Conservation (phyloP, 441 rosid genomes). For the Viola pubescens region DNA sequence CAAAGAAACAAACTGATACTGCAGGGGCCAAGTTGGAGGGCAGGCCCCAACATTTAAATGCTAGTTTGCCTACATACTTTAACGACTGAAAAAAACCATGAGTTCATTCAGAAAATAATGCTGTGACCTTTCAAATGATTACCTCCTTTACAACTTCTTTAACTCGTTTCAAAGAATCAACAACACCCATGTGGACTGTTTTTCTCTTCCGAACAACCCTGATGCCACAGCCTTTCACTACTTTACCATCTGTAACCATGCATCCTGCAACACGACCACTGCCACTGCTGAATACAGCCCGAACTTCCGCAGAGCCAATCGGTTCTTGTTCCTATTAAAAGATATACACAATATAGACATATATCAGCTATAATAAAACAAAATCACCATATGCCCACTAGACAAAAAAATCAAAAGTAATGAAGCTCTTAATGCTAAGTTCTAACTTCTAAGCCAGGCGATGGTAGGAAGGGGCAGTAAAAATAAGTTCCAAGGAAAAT, state of each 20-base stretch:
- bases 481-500: too few species aligned
- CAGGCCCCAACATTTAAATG: background rate
- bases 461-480: too few species aligned
- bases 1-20: background rate
- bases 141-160: slow-evolving; percentile 96
- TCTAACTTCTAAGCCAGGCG: too few species aligned
- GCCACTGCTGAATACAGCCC: slow-evolving; percentile 92
- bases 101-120: too few species aligned
- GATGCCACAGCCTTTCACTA: slow-evolving; percentile 80
- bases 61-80: background rate
- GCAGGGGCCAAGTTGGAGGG: background rate
- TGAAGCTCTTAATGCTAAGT: too few species aligned
- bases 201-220: slow-evolving; percentile 63
- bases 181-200: slow-evolving; percentile 54
- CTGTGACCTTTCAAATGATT: slow-evolving; percentile 2
- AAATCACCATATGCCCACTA: background rate
- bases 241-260: slow-evolving; percentile 90
- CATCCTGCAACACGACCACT: slow-evolving; percentile 98
- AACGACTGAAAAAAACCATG: background rate
- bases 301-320: slow-evolving; percentile 82
- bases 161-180: slow-evolving; percentile 82
- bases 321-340: slow-evolving; percentile 64
- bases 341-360: slow-evolving; percentile 16
- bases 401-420: background rate
- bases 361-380: slow-evolving; percentile 5